These are phyloP conservation scores for Mucor racemosus DNA, from an alignment of 371 early-diverging fungal genomes.

Conservation along the genomic window DNA sequence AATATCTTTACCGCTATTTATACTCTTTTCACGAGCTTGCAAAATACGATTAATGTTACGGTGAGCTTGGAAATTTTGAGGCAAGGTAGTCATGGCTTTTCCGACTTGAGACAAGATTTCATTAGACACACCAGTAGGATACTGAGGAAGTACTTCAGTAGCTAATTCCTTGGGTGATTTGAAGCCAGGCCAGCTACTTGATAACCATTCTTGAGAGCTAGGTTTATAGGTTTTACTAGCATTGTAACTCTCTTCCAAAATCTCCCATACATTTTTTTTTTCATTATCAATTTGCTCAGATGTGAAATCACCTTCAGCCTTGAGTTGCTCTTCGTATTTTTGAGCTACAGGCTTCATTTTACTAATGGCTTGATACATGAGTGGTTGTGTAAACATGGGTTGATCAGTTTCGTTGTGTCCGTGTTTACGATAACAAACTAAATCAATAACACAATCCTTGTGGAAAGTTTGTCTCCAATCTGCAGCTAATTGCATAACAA, in stretches of 20 bases:
- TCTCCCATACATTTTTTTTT: slow-evolving; percentile 88
- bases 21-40: slow-evolving; percentile 78
- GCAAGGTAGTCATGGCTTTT: slow-evolving; percentile 77
- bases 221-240: slow-evolving; percentile 90
- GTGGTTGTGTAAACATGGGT: slow-evolving; percentile 97
- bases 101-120: slow-evolving; percentile 84
- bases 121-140: slow-evolving; percentile 79
- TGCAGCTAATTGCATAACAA: slow-evolving; percentile 89
- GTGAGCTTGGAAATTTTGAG: slow-evolving; percentile 86
- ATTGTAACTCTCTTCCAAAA: slow-evolving; percentile 89
- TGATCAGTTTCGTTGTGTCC: slow-evolving; percentile 99
- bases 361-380: slow-evolving; percentile 92
- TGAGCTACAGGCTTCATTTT: slow-evolving; percentile 84
- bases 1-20: slow-evolving; percentile 77
- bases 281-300: slow-evolving; percentile 79
- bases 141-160: slow-evolving; percentile 65
- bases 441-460: slow-evolving; percentile 94
- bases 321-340: slow-evolving; percentile 81
- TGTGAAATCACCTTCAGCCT: slow-evolving; percentile 86
- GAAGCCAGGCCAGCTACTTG: slow-evolving; percentile 87
- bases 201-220: slow-evolving; percentile 91
- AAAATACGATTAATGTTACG: slow-evolving; percentile 85
- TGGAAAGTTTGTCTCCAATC: slow-evolving; percentile 96
- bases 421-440: slow-evolving; percentile 95
- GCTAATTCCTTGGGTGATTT: slow-evolving; percentile 87